A percentile compares a stretch with the other conserved stretches of the same genome.
Conservation (phyloP, 1,284 basidiomycete genomes). For the Cutaneotrichosporon mucoides region DNA sequence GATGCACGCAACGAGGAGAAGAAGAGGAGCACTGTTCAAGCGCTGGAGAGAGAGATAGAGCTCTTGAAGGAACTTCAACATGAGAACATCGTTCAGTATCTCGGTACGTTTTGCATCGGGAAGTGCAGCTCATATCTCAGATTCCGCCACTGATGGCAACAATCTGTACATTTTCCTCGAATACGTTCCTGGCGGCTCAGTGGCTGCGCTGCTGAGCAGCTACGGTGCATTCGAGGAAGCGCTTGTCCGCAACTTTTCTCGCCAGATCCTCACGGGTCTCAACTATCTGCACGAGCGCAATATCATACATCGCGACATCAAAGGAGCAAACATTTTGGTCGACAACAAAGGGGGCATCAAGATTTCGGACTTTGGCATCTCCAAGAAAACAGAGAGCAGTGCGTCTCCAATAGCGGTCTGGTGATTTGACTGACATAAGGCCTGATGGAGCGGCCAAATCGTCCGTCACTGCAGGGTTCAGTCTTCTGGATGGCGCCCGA, state of each 20-base stretch:
- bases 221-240: constrained; percentile 97
- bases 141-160: constrained; percentile 81
- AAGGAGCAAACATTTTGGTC: constrained; percentile 95
- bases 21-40: constrained; percentile 91
- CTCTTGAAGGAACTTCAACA: constrained; percentile 92
- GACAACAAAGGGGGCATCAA: constrained; percentile 99
- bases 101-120: constrained; percentile 58
- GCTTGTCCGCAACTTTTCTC: constrained; percentile 88
- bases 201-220: constrained; percentile 83
- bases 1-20: constrained; percentile 85
- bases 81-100: constrained; percentile 96
- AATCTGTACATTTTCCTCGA: constrained; percentile 97
- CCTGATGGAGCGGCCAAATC: constrained; percentile 70
- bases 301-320: constrained; percentile 98
- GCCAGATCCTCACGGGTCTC: constrained; percentile 88
- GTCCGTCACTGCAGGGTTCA: constrained; percentile 90
- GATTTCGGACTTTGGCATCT: constrained; percentile 94
- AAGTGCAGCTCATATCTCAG: constrained; percentile 47
- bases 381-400: constrained; percentile 96
- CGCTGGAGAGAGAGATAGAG: constrained; percentile 94
- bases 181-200: constrained; percentile 96
- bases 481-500: constrained; percentile 99
- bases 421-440: constrained; percentile 51
- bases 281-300: constrained; percentile 95
- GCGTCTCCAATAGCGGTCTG: constrained; percentile 45